Base-by-base conservation (phyloP, 768 basidiomycete species). In the Lactifluus piperatus region DNA sequence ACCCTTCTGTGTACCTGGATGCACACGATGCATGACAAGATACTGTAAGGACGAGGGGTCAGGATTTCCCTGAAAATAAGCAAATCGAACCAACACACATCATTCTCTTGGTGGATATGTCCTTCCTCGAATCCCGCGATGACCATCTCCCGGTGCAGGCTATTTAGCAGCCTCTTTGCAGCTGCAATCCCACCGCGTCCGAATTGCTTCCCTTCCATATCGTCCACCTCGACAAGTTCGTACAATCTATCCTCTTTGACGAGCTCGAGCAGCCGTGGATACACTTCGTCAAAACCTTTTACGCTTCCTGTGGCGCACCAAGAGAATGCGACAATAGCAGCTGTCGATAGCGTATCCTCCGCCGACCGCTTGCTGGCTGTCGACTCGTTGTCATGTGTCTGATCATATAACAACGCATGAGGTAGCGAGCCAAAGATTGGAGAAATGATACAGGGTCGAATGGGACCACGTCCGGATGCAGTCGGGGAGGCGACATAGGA, bases 301-400 rank as follows among this genome's bases (percentile, higher is more conserved):
- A 94, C 93, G 16, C 91, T 94, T 2, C 94, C 97, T 56, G 91
- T 81, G 4, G 89, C 97, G 24, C 83, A 89, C 66, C 82, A 84
- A 36, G 88, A 88, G 73, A 98, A 98, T 0, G 94, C 82, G 18
- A 89, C 88, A n/a, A 98, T 77, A 22, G 92, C 91, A 2, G 91
- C 97, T 0, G 91, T 93, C 8, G 92, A 86, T n/a, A 99, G 81
- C 0, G 93, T 88, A 71, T 98, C 94, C 71, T 98, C 93, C 7
- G 94, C 91, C 1, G 89, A 88, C 37, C 93, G 84, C 71, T 95
- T 98, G 73, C 91, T 82, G 14, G 86, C 72, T 1, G 88, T 89
- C 1, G 94, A 87, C 71, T 98, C 93, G 69, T 99, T 99, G 74
- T 99, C 97, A 72, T 99, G 97, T 1, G 97, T 98, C 57, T 91